These are phyloP conservation scores for Chlorophyllum brunneum DNA, from an alignment of 768 basidiomycete species.

Conservation along the genomic window DNA sequence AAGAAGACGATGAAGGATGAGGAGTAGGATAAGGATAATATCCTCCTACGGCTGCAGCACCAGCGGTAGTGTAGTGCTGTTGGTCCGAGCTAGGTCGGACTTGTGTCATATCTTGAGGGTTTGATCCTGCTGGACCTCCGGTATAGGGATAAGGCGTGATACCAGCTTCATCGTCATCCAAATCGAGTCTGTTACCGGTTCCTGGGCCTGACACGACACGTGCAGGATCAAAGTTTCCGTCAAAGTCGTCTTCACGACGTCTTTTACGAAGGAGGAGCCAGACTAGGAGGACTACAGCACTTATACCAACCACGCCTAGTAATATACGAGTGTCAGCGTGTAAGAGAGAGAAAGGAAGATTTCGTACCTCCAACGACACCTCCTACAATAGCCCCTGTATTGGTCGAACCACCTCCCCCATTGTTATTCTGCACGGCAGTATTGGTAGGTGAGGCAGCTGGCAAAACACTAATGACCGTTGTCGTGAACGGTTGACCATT, in stretches of 20 bases:
- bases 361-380: slow-evolving; percentile 45
- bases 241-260: slow-evolving; percentile 25
- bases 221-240: slow-evolving; percentile 40
- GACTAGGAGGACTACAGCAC: slow-evolving; percentile 19
- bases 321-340: neutral
- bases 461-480: slow-evolving; percentile 24
- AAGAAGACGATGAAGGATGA: neutral
- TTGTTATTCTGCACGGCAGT: neutral
- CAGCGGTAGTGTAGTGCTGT: too few relatives aligned
- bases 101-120: slow-evolving; percentile 1
- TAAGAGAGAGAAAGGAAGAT: neutral
- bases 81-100: neutral
- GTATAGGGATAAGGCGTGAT: slow-evolving; percentile 5
- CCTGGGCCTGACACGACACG: slow-evolving; percentile 3
- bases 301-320: slow-evolving; percentile 27
- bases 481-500: slow-evolving; percentile 28
- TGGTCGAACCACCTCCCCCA: slow-evolving; percentile 6
- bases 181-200: neutral
- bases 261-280: slow-evolving; percentile 26
- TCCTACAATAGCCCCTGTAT: slow-evolving; percentile 45
- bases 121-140: neutral
- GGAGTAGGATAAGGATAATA: neutral
- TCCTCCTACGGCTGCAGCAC: neutral
- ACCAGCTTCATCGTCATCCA: slow-evolving; percentile 2
- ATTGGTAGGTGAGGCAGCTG: slow-evolving; percentile 19